Evolutionary conservation across 129 eudicot species (phyloP).

Genomic region (Erigeron canadensis): DNA sequence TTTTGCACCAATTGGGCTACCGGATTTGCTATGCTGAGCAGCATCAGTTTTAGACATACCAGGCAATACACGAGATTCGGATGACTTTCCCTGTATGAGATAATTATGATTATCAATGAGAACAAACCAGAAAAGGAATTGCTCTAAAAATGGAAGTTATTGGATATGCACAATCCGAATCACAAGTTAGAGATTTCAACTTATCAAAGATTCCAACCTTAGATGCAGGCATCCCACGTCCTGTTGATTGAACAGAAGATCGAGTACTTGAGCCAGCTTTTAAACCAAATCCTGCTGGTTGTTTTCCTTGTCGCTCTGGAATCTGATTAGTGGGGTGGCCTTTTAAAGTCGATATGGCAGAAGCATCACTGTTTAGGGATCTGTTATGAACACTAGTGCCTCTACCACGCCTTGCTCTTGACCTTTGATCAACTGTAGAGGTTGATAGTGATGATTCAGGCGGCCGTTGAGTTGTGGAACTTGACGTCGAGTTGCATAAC

Average conservation of each 20-base stretch:
- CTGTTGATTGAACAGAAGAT: too few species aligned
- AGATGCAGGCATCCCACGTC: too few species aligned
- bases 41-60: conserved; percentile 17
- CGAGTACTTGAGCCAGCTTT: background rate
- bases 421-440: conserved; percentile 14
- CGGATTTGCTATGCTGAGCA: conserved; percentile 2
- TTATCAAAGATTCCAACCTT: too few species aligned
- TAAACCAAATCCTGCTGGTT: background rate
- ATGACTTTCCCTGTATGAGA: conserved; percentile 12
- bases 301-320: too few species aligned
- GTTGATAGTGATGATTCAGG: conserved; percentile 20
- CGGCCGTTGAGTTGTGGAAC: conserved; percentile 15
- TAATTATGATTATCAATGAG: background rate
- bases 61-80: background rate
- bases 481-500: conserved; percentile 8
- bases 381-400: conserved; percentile 8
- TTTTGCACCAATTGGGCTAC: conserved; percentile 20
- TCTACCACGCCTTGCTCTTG: conserved; percentile 12
- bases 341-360: too few species aligned
- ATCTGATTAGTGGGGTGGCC: too few species aligned
- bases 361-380: too few species aligned
- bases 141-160: too few species aligned
- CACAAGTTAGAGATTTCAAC: too few species aligned
- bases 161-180: too few species aligned
- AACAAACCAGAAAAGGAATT: too few species aligned